These are phyloP conservation scores for Naganishia cerealis DNA, from an alignment of 1,284 basidiomycete genomes.

Conservation along the genomic window DNA sequence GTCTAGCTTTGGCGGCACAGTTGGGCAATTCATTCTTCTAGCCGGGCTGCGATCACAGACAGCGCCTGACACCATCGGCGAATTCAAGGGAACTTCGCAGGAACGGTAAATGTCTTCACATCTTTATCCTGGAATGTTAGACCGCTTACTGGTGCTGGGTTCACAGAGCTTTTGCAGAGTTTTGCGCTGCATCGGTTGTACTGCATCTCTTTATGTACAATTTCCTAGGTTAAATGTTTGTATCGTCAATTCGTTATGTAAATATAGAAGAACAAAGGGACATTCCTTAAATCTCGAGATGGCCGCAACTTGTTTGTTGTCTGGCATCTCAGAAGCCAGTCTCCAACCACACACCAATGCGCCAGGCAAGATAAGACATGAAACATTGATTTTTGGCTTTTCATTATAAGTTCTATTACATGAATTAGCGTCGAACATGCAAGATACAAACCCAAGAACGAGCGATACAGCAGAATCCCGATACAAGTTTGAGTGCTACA, in stretches of 20 bases:
- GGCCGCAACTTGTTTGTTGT: not conserved
- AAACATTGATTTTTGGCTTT: not conserved
- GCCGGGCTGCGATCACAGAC: slow-evolving; percentile 90
- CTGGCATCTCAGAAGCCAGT: not conserved
- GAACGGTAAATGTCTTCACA: slow-evolving; percentile 68
- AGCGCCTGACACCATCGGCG: slow-evolving; percentile 63
- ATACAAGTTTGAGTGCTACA: slow-evolving; percentile 17
- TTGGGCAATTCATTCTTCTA: slow-evolving; percentile 94
- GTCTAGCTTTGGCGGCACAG: slow-evolving; percentile 80
- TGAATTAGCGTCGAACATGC: not conserved
- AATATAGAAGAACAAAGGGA: not conserved
- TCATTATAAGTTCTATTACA: not conserved
- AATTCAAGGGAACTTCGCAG: slow-evolving; percentile 81
- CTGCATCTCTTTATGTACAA: slow-evolving; percentile 99
- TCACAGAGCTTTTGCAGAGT: slow-evolving; percentile 77
- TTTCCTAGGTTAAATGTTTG: slow-evolving; percentile 68
- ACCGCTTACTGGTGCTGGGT: not conserved
- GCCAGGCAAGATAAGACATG: not conserved
- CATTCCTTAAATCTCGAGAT: not conserved
- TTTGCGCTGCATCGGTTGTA: slow-evolving; percentile 86
- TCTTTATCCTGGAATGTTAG: slow-evolving; percentile 31
- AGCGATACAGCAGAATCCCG: slow-evolving; percentile 1
- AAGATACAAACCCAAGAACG: slow-evolving; percentile 9
- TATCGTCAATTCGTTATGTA: slow-evolving; percentile 4
- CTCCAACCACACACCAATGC: not conserved